These are phyloP conservation scores for Sodiomyces alkalinus DNA, from an alignment of 2,329 filamentous ascomycete species.

Conservation along the genomic window DNA sequence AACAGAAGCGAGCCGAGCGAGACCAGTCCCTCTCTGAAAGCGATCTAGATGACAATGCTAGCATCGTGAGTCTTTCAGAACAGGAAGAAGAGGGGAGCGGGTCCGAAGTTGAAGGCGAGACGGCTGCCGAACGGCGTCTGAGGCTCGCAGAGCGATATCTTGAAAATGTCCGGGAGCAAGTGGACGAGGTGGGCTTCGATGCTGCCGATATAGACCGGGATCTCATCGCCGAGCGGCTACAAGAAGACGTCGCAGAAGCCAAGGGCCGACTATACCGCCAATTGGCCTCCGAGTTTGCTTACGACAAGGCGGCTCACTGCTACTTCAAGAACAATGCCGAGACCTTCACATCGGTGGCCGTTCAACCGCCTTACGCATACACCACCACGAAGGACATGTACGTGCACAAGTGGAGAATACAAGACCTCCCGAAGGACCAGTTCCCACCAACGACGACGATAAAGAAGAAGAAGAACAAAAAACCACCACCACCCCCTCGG, in stretches of 20 bases:
- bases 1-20: conserved; percentile 32
- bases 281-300: conserved; percentile 59
- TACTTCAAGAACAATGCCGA: conserved; percentile 68
- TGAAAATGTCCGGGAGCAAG: conserved; percentile 72
- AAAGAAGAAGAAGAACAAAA: conserved; percentile 39
- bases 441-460: conserved; percentile 42
- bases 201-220: conserved; percentile 88
- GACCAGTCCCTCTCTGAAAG: conserved; percentile 79
- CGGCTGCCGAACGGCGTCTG: conserved; percentile 73
- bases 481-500: conserved; percentile 40
- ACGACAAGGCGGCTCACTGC: conserved; percentile 50
- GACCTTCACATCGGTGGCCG: conserved; percentile 64
- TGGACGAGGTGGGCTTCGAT: conserved; percentile 78
- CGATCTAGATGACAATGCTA: conserved; percentile 53
- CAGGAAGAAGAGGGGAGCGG: conserved; percentile 30
- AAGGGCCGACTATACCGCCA: conserved; percentile 81
- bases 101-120: conserved; percentile 63
- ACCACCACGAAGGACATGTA: conserved; percentile 75
- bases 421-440: conserved; percentile 45
- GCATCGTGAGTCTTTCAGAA: conserved; percentile 21
- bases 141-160: conserved; percentile 85
- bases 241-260: conserved; percentile 82
- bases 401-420: conserved; percentile 80
- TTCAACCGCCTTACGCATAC: conserved; percentile 69
- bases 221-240: conserved; percentile 74